Conservation (phyloP, 2,329 filamentous ascomycete species). For the Seiridium unicorne region DNA sequence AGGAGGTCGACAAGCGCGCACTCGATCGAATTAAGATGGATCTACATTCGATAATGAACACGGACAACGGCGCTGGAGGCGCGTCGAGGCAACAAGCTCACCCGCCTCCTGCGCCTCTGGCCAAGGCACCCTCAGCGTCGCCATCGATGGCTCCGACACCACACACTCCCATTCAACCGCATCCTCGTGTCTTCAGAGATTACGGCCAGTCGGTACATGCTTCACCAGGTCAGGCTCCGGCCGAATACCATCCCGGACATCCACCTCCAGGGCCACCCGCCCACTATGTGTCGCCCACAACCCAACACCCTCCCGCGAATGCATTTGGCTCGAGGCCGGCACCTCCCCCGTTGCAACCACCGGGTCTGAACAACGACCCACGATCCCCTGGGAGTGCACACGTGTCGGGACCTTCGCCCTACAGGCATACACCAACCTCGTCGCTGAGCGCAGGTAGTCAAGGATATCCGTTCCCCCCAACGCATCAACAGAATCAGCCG, state of each 20-base stretch:
- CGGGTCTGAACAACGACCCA: conserved; percentile 42
- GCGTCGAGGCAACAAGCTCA: conserved; percentile 20
- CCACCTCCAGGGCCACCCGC: conserved; percentile 19
- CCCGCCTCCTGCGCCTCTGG: conserved; percentile 17
- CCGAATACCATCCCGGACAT: conserved; percentile 39
- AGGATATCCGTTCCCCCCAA: conserved; percentile 51
- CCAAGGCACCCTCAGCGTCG: conserved; percentile 19
- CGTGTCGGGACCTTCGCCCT: conserved; percentile 45
- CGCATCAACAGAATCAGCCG: conserved; percentile 30
- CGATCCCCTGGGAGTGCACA: conserved; percentile 48
- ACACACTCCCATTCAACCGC: conserved; percentile 36
- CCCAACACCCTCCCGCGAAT: conserved; percentile 34
- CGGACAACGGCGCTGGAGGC: conserved; percentile 37
- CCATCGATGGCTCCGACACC: conserved; percentile 25
- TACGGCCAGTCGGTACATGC: conserved; percentile 45
- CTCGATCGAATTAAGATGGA: conserved; percentile 38
- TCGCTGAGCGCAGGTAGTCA: conserved; percentile 37
- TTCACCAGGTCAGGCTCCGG: conserved; percentile 31
- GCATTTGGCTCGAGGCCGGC: conserved; percentile 34
- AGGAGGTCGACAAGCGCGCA: background rate
- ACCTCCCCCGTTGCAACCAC: conserved; percentile 41
- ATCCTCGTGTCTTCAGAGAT: conserved; percentile 47
- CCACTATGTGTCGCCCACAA: conserved; percentile 39
- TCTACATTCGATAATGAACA: conserved; percentile 54
- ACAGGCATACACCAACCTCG: conserved; percentile 48